Percentiles rank a stretch among this genome's conserved stretches.
Conservation (phyloP, 306 rosid genomes). For the Mucuna pruriens region DNA sequence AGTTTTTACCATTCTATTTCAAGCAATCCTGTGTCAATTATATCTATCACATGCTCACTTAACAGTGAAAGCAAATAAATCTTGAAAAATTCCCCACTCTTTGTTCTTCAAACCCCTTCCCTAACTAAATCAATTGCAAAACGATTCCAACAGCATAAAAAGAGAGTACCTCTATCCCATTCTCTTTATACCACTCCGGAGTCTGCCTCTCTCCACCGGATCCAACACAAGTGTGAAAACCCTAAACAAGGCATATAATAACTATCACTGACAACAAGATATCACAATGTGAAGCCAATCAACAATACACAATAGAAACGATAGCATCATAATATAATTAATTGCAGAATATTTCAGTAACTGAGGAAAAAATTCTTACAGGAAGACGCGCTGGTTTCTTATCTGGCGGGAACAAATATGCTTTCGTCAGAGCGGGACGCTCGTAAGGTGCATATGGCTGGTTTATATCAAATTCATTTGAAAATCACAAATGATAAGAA, state of each 20-base stretch:
- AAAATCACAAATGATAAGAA: constrained; percentile 5
- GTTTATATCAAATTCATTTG: not conserved
- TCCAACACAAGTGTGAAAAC: constrained; percentile 99
- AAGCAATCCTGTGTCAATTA: constrained; percentile 11
- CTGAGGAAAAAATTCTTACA: constrained; percentile 50
- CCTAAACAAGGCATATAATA: constrained; percentile 51
- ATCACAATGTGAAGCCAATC: not conserved
- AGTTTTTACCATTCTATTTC: constrained; percentile 29
- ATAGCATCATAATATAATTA: not conserved
- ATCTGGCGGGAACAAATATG: constrained; percentile 79
- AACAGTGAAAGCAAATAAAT: constrained; percentile 8
- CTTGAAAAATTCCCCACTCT: not conserved
- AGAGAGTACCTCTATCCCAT: constrained; percentile 82
- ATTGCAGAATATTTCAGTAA: constrained; percentile 15
- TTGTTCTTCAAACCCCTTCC: not conserved
- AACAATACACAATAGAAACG: not conserved
- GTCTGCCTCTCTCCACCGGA: constrained; percentile 97
- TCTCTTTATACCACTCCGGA: constrained; percentile 89
- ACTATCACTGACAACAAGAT: constrained; percentile 11
- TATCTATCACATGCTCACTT: constrained; percentile 1
- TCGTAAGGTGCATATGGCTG: constrained; percentile 94
- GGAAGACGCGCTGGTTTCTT: constrained; percentile 97
- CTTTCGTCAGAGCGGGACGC: constrained; percentile 95
- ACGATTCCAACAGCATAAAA: not conserved
- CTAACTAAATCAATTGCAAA: not conserved